Evolutionary conservation across 768 basidiomycete species (phyloP), one percentile per base, ranked within the genome.

Genomic region (Gyrodon lividus): DNA sequence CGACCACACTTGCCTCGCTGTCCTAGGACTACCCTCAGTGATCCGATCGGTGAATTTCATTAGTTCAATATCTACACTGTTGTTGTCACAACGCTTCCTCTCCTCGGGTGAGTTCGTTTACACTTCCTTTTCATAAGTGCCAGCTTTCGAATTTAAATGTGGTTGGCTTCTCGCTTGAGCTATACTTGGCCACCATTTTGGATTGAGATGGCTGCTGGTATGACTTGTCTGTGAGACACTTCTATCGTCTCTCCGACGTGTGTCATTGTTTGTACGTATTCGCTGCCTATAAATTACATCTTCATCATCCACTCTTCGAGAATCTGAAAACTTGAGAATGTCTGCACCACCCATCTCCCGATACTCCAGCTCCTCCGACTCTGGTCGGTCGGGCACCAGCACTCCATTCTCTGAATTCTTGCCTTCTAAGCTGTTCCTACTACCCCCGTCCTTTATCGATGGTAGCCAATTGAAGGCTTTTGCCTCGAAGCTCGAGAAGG

Each of bases 401-500:
- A 70, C 62, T 0, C 66, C 67, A 1, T 33, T 52, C 10, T 68
- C 63, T 34, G 68, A 70, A 40, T 64, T 57, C 1, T 33, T 33
- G 2, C 52, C 33, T 16, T 26, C 62, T 2, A 62, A 49, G 53
- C 13, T 47, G n/a, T 70, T 57, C 45, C 53, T 70, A 3, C 58
- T 70, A n/a, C 24, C 55, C n/a, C 64, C 59, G 1, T 26, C 30
- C 19, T 54, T 62, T 3, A 34, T 67, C 33, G 43, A 55, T 1
- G 8, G 9, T 14, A n/a, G 9, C 14, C 51, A 47, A 9, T 52
- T 70, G 39, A 48, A 43, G 22, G 17, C 43, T 1, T 64, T 68
- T 13, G 41, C 53, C 2, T 54, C 55, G 6, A 60, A 50, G 35
- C 58, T 70, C 23, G 60, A 62, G 10, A 68, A 57, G 28, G 66